These are phyloP conservation scores for Suillus plorans DNA, from an alignment of 768 basidiomycete species.

Conservation along the genomic window DNA sequence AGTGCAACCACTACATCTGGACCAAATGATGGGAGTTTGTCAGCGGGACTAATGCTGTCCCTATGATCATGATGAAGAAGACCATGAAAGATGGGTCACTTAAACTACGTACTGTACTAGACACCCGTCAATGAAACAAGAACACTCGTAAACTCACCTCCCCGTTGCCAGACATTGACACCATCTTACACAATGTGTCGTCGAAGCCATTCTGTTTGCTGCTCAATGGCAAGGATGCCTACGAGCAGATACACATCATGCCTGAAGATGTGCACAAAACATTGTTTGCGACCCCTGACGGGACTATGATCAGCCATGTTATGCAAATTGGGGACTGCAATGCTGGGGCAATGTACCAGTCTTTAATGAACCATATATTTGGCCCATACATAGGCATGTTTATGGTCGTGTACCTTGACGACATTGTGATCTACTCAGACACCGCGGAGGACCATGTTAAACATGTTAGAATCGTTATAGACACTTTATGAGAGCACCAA, in stretches of 20 bases:
- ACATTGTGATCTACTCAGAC: slow-evolving; percentile 18
- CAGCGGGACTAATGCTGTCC: slow-evolving; percentile 25
- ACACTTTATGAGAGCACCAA: fast-evolving
- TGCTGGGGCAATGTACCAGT: slow-evolving; percentile 44
- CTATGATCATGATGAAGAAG: slow-evolving; percentile 36
- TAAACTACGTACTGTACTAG: slow-evolving; percentile 21
- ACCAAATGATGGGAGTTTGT: slow-evolving; percentile 31
- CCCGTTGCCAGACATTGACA: slow-evolving; percentile 28
- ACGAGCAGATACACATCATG: slow-evolving; percentile 29
- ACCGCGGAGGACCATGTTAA: fast-evolving
- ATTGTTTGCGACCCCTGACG: slow-evolving; percentile 35
- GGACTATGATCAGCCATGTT: slow-evolving; percentile 36
- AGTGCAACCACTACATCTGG: slow-evolving; percentile 28
- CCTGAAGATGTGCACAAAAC: slow-evolving; percentile 26
- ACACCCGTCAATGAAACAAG: slow-evolving; percentile 29
- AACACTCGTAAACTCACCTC: slow-evolving; percentile 30
- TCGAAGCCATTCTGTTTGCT: slow-evolving; percentile 17
- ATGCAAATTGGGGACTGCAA: slow-evolving; percentile 51
- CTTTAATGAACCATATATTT: slow-evolving; percentile 43
- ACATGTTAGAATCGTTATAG: no score
- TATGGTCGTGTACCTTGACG: slow-evolving; percentile 24
- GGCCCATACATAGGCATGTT: slow-evolving; percentile 36
- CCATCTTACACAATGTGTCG: slow-evolving; percentile 22
- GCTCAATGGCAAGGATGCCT: slow-evolving; percentile 31
- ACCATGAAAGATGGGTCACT: slow-evolving; percentile 16